Evolutionary conservation across 129 eudicot species (phyloP), one percentile per base, ranked within the genome.

Genomic region (Rutidosis leptorrhynchoides): DNA sequence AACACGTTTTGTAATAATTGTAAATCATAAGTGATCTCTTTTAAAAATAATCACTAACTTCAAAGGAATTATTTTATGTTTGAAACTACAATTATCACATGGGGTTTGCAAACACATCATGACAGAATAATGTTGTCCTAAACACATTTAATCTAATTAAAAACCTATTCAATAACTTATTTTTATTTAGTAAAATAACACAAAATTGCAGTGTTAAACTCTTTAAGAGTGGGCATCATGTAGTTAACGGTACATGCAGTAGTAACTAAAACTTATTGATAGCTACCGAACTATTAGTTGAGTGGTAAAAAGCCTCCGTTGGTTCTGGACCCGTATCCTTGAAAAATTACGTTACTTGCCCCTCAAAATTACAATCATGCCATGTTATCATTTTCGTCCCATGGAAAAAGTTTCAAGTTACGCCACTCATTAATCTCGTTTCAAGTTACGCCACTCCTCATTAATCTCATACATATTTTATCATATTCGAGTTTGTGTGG

Each of bases 141-240:
- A 51, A 15, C 21, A 53, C 70, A 32, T 32, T 46, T 11, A 27
- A 22, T 46, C 30, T 46, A 0, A 52, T 53, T 3, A 26, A 32
- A 2, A 37, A 37, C 43, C 15, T 37, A 11, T 15, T 10, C 45
- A 37, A 37, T 37, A 11, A 37, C 45, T 37, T 37, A 37, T 2
- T 10, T 28, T 46, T 60, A 59, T 29, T 48, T 46, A 8, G 67
- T 26, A 72, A 51, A 4, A 55, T 62, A 72, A 54, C 51, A 70
- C 40, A 62, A n/a, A n/a, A 23, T 51, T 12, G 46, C 46, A 40
- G 16, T 11, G 5, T 40, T 6, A 53, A 32, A 40, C 3, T 16
- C 53, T 27, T 56, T 37, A 33, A 58, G 28, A 40, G 17, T 45
- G 40, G 15, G 12, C 19, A 37, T 35, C 4, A 23, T 29, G 22